Evolutionary conservation across 2,329 filamentous ascomycete species (phyloP).

Genomic region (Xylaria digitata): DNA sequence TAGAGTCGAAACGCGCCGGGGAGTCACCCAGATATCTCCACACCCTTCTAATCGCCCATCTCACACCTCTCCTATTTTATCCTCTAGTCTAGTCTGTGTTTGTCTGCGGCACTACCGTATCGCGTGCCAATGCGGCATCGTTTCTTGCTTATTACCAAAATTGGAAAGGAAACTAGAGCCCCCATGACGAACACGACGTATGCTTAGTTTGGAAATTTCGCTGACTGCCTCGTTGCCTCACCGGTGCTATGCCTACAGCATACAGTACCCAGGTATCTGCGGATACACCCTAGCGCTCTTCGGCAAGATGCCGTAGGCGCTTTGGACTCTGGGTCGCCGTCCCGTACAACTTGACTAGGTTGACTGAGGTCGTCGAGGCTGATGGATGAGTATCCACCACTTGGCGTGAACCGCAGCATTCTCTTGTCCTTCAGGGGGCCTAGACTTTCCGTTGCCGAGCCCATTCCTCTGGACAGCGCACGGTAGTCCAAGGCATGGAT

Average conservation of each 20-base stretch:
- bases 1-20: constrained; percentile 5
- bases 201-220: constrained; percentile 31
- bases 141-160: constrained; percentile 36
- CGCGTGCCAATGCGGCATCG: constrained; percentile 17
- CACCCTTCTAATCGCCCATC: constrained; percentile 3
- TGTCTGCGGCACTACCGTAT: constrained; percentile 32
- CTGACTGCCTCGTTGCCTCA: constrained; percentile 33
- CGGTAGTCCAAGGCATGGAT: constrained; percentile 26
- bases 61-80: constrained; percentile 22
- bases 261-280: constrained; percentile 8
- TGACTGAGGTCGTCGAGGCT: constrained; percentile 37
- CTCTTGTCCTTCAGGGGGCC: constrained; percentile 16
- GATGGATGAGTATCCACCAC: constrained; percentile 35
- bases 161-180: constrained; percentile 31
- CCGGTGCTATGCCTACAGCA: constrained; percentile 8
- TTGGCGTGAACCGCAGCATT: constrained; percentile 36
- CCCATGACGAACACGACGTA: constrained; percentile 31
- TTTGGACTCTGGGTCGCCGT: constrained; percentile 29
- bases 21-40: constrained; percentile 13
- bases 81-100: constrained; percentile 20
- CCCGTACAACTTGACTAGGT: constrained; percentile 26
- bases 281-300: constrained; percentile 15
- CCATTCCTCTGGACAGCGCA: constrained; percentile 25
- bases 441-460: constrained; percentile 36
- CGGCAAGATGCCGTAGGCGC: constrained; percentile 19